These are phyloP conservation scores for Suhomyces sp. DNA, from an alignment of 805 yeast genomes.

Conservation along the genomic window DNA sequence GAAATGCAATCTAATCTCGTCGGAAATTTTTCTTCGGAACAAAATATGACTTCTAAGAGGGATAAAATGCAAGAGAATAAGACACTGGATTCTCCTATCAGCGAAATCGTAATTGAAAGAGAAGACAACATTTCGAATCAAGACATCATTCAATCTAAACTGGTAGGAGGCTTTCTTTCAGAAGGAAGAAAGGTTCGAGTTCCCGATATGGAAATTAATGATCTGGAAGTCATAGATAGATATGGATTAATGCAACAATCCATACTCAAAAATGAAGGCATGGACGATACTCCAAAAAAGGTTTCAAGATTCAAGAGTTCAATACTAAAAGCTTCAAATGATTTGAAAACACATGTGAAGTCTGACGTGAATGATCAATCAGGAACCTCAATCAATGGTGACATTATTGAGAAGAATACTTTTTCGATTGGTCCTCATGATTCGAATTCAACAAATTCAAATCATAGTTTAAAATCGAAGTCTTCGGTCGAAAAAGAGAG, in stretches of 20 bases:
- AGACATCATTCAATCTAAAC: not conserved
- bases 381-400: not conserved
- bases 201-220: not conserved
- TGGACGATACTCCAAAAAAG: not conserved
- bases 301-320: constrained; percentile 6
- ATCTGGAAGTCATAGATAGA: constrained; percentile 11
- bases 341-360: not conserved
- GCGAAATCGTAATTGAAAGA: constrained; percentile 12
- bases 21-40: not conserved
- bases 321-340: not conserved
- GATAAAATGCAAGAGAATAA: not conserved
- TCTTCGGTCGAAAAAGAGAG: not conserved
- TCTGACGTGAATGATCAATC: not conserved
- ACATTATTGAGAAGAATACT: constrained; percentile 3
- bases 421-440: not conserved
- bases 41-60: not conserved
- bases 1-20: not conserved
- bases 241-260: constrained; percentile 10
- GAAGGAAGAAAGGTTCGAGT: constrained; percentile 1
- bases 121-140: not conserved
- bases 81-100: constrained; percentile 6
- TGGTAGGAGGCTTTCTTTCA: not conserved
- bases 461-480: not conserved
- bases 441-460: not conserved
- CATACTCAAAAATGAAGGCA: constrained; percentile 13